phyloP scores from a whole-genome alignment of 1,284 basidiomycete species.

The Tetrapyrgos nigripes region DNA sequence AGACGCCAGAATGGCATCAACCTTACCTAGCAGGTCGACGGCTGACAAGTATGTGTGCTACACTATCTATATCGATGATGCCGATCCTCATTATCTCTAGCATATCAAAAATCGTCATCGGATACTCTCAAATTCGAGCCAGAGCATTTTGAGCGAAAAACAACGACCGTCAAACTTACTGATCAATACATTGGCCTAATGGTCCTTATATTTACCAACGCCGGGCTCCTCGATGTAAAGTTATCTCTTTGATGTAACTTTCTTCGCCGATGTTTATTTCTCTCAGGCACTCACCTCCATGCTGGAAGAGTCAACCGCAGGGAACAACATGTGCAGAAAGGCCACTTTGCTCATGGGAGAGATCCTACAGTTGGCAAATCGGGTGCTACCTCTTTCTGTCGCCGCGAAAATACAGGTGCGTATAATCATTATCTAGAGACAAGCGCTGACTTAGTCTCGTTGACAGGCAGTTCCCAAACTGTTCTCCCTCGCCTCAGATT shows the following conservation, averaged over 20 bases:
- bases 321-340: conserved; percentile 79
- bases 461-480: conserved; percentile 82
- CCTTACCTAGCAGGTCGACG: conserved; percentile 89
- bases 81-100: conserved; percentile 65
- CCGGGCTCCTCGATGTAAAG: conserved; percentile 85
- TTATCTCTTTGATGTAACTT: conserved; percentile 27
- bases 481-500: conserved; percentile 85
- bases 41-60: conserved; percentile 71
- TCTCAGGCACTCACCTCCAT: conserved; percentile 81
- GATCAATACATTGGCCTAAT: conserved; percentile 96
- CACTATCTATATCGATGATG: neutral
- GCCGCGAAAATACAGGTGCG: conserved; percentile 86
- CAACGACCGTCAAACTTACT: conserved; percentile 79
- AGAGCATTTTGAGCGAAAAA: conserved; percentile 51
- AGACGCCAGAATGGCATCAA: conserved; percentile 88
- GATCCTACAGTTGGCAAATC: conserved; percentile 87
- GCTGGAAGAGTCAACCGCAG: conserved; percentile 78
- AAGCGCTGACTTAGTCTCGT: conserved; percentile 8
- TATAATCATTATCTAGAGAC: conserved; percentile 14
- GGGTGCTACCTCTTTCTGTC: conserved; percentile 84
- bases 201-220: conserved; percentile 85
- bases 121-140: conserved; percentile 28
- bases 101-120: conserved; percentile 38
- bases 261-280: neutral
- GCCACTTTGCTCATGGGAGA: conserved; percentile 94